Percentiles rank a stretch among this genome's conserved stretches.
Conservation (phyloP, 2,329 filamentous ascomycete genomes). For the Lasiodiplodia sp. region DNA sequence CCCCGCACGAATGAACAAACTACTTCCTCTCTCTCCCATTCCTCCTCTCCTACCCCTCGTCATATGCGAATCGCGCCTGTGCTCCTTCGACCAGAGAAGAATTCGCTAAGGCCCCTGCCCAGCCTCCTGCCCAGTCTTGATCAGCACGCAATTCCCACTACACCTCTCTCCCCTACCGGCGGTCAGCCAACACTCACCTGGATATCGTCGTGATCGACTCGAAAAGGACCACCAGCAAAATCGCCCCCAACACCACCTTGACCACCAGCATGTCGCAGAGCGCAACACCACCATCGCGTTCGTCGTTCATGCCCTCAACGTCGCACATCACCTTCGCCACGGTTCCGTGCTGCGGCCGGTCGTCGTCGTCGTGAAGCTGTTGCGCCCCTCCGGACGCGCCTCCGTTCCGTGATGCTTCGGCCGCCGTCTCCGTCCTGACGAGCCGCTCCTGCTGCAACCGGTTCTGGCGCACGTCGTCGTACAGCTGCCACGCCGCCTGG, state of each 20-base stretch:
- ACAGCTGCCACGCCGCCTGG: conserved; percentile 1
- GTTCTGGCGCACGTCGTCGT: conserved; percentile 13
- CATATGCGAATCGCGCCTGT: conserved; percentile 4
- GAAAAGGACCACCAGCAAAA: neutral
- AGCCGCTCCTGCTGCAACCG: neutral
- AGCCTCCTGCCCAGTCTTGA: conserved; percentile 15
- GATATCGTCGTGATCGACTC: conserved; percentile 8
- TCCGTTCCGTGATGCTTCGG: too few relatives aligned
- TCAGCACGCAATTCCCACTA: conserved; percentile 1
- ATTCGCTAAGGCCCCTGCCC: conserved; percentile 14
- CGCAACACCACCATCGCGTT: neutral
- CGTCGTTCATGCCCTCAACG: conserved; percentile 3
- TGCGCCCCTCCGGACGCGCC: too few relatives aligned
- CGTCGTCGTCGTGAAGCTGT: neutral
- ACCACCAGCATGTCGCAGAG: neutral
- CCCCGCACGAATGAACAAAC: neutral
- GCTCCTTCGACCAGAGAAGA: neutral
- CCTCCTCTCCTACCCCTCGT: neutral
- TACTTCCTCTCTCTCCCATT: neutral
- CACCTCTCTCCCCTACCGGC: too few relatives aligned
- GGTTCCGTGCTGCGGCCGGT: neutral
- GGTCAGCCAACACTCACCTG: conserved; percentile 4
- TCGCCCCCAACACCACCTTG: neutral
- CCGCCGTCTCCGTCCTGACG: too few relatives aligned
- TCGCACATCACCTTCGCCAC: neutral